phyloP scores from a whole-genome alignment of 2,329 filamentous ascomycete genomes.

The Fusarium hostae region DNA sequence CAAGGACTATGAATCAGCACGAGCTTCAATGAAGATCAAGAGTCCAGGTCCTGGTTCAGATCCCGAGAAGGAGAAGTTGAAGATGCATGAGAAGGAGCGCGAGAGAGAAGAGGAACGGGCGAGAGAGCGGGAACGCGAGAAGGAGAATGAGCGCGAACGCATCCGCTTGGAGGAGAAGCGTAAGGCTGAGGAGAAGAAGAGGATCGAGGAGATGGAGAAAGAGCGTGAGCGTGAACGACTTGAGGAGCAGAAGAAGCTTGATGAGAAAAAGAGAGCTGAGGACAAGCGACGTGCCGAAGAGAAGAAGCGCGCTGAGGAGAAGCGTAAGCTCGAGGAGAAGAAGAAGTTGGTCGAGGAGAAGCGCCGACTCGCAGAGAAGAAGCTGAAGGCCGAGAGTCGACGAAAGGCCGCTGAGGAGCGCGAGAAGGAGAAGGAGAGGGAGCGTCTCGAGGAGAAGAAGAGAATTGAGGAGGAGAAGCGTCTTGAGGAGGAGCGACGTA shows the following conservation, averaged over 20 bases:
- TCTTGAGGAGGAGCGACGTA: constrained; percentile 3
- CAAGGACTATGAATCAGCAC: constrained; percentile 1
- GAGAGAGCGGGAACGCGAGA: constrained; percentile 19
- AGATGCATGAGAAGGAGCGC: constrained; percentile 4
- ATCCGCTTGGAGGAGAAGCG: constrained; percentile 19
- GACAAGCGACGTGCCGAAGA: background rate
- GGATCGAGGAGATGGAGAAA: constrained; percentile 16
- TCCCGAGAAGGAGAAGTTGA: constrained; percentile 21
- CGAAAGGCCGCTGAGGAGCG: constrained; percentile 12
- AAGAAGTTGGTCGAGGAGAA: constrained; percentile 17
- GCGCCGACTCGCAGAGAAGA: constrained; percentile 11
- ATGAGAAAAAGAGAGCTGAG: constrained; percentile 4
- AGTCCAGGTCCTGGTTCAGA: background rate
- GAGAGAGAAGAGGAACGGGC: constrained; percentile 7
- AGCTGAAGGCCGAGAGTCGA: constrained; percentile 7
- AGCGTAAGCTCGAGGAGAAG: constrained; percentile 13
- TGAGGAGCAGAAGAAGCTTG: constrained; percentile 4
- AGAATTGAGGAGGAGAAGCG: constrained; percentile 13
- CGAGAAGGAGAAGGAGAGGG: constrained; percentile 5
- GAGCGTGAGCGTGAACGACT: constrained; percentile 10
- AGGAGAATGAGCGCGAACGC: constrained; percentile 18
- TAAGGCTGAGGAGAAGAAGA: constrained; percentile 8
- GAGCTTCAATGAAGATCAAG: constrained; percentile 4
- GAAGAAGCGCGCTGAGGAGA: constrained; percentile 11
- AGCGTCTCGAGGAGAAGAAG: constrained; percentile 14